These are phyloP conservation scores for Phialemoniopsis sp. DNA, from an alignment of 2,329 filamentous ascomycete species.

Conservation along the genomic window DNA sequence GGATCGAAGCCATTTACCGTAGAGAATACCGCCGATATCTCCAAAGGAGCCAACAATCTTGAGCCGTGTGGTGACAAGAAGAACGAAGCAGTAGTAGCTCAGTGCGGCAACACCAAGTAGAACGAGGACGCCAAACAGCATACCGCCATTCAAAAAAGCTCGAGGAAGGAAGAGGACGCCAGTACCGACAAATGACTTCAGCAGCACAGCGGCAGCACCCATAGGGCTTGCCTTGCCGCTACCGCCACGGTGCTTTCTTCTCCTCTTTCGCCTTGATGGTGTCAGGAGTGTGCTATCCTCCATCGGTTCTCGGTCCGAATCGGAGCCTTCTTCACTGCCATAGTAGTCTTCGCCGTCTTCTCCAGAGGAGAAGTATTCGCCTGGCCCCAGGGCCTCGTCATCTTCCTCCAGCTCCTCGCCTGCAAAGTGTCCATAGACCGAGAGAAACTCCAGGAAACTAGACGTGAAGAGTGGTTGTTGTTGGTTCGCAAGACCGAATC, in stretches of 20 bases:
- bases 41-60: constrained; percentile 93
- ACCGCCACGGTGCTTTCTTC: constrained; percentile 69
- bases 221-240: constrained; percentile 74
- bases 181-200: constrained; percentile 98
- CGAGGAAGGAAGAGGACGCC: constrained; percentile 90
- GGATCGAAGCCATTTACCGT: constrained; percentile 83
- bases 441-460: constrained; percentile 94
- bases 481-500: constrained; percentile 27
- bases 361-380: constrained; percentile 88
- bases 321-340: constrained; percentile 45
- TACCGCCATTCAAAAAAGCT: constrained; percentile 92
- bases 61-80: constrained; percentile 82
- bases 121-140: constrained; percentile 92
- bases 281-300: constrained; percentile 84
- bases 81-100: constrained; percentile 96
- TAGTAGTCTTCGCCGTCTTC: constrained; percentile 59
- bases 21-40: constrained; percentile 90
- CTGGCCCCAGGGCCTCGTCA: constrained; percentile 79
- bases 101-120: constrained; percentile 80
- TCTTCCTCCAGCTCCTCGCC: constrained; percentile 97
- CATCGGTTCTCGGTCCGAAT: constrained; percentile 73
- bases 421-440: constrained; percentile 94
- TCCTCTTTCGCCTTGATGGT: constrained; percentile 67
- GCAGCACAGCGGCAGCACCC: constrained; percentile 76
- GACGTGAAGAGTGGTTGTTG: constrained; percentile 72